phyloP scores from a whole-genome alignment of 2,329 filamentous ascomycete genomes.

The Ascochyta rabiei region DNA sequence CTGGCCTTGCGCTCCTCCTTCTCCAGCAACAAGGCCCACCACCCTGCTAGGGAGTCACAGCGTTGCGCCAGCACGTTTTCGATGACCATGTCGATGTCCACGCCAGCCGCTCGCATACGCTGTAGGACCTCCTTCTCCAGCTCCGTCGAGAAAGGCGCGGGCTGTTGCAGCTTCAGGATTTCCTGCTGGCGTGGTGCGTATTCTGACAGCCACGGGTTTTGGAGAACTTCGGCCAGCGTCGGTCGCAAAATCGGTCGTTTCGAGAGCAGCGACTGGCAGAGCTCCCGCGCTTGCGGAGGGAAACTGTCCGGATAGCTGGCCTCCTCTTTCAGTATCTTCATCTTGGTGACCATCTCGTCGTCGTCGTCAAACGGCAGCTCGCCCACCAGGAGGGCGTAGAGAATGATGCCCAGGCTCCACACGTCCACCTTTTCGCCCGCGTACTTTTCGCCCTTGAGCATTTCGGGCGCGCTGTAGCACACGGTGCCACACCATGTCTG shows the following conservation, averaged over 20 bases:
- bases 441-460: conserved; percentile 98
- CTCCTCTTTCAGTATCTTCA: conserved; percentile 82
- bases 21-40: conserved; percentile 94
- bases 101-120: conserved; percentile 90
- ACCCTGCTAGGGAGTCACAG: conserved; percentile 89
- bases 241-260: conserved; percentile 88
- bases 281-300: conserved; percentile 74
- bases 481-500: conserved; percentile 98
- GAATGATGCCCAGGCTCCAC: conserved; percentile 86
- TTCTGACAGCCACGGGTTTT: conserved; percentile 85
- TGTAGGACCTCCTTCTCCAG: conserved; percentile 91
- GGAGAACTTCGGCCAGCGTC: conserved; percentile 80
- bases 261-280: conserved; percentile 82
- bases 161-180: conserved; percentile 81
- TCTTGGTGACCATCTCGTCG: conserved; percentile 85
- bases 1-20: conserved; percentile 90
- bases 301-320: conserved; percentile 84
- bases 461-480: conserved; percentile 97
- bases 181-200: conserved; percentile 86
- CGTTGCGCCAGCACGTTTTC: conserved; percentile 90
- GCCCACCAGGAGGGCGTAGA: conserved; percentile 81
- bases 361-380: conserved; percentile 97
- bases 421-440: conserved; percentile 98
- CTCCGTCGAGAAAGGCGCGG: conserved; percentile 80
- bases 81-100: conserved; percentile 92